Evolutionary conservation across 2,329 filamentous ascomycete species (phyloP), one percentile per base, ranked within the genome.

Genomic region (Epichloe coenophiala): DNA sequence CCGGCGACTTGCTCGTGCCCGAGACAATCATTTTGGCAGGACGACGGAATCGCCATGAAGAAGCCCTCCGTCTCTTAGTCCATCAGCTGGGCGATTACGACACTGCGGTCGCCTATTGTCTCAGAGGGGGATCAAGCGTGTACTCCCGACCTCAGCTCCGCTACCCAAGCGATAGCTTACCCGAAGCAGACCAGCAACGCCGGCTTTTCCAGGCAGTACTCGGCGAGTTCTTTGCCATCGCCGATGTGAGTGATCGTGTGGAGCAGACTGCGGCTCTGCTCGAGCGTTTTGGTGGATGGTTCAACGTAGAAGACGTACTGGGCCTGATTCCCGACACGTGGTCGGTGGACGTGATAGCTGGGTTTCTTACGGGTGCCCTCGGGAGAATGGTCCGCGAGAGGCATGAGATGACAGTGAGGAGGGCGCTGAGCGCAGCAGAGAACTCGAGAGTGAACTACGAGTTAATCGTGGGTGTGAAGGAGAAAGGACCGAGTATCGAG

Each of bases 11-110:
- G 38, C 79, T 98, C 3, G 90, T 98, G 0, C 93, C 94, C 0
- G 93, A 98, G 64, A 89, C 88, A 59, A 95, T 98, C 63, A 95
- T 98, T 54, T 80, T 98, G 8, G 85, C 93, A 56, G 90, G 90
- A 1, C 80, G 89, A 7, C 87, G 91, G 65, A 81, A 81, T 45
- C 81, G 83, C 21, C 91, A 98, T 64, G 80, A 87, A 58, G 81
- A 94, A 58, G 90, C 91, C 0, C 74, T 98, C 1, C 81, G 81
- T 1, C 77, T 97, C 2, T 77, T 98, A 1, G 88, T 89, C 0
- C 91, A 96, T 63, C 85, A 84, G 4, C 78, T 98, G 0, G 90
- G 89, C 17, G 93, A 98, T 67, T 97, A 94, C 64, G 91, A 98
- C 66, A 95, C 90, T 0, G 91, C 91, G 1, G 85, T 97, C 11